A percentile compares a stretch with the other conserved stretches of the same genome.
phyloP scores from a whole-genome alignment of 2,329 filamentous ascomycete genomes.

The Huntiella abstrusa region DNA sequence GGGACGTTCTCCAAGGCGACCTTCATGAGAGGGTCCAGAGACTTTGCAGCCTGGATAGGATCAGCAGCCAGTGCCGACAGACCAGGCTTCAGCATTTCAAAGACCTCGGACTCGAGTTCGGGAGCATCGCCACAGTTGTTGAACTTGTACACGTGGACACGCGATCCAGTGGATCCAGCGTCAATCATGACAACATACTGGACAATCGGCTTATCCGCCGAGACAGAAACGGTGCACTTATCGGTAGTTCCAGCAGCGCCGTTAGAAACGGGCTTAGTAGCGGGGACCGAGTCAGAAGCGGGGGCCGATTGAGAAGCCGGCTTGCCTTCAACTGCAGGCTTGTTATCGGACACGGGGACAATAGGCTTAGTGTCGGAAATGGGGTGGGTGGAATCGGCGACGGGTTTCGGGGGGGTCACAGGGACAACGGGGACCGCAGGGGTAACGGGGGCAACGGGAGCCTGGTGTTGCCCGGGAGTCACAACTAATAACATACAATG shows the following conservation, averaged over 20 bases:
- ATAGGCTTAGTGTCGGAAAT: background rate
- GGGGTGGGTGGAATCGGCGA: background rate
- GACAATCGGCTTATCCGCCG: slow-evolving; percentile 77
- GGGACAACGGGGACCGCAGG: slow-evolving; percentile 2
- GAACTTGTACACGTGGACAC: slow-evolving; percentile 94
- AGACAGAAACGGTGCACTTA: slow-evolving; percentile 67
- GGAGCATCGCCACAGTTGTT: slow-evolving; percentile 93
- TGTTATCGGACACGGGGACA: slow-evolving; percentile 4
- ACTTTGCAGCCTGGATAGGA: slow-evolving; percentile 72
- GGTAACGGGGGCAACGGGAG: slow-evolving; percentile 11
- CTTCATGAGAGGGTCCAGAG: slow-evolving; percentile 71
- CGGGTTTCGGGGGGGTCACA: slow-evolving; percentile 6
- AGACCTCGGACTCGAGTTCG: slow-evolving; percentile 79
- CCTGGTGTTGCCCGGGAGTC: slow-evolving; percentile 13
- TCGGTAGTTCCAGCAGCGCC: slow-evolving; percentile 41
- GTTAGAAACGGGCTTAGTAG: slow-evolving; percentile 23
- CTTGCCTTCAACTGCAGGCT: slow-evolving; percentile 9
- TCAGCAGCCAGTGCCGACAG: slow-evolving; percentile 77
- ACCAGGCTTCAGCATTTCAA: slow-evolving; percentile 80
- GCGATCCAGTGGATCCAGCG: slow-evolving; percentile 89
- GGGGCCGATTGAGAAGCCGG: slow-evolving; percentile 1
- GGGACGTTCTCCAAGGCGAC: slow-evolving; percentile 72
- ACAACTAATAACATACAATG: slow-evolving; percentile 1
- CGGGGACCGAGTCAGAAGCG: slow-evolving; percentile 4
- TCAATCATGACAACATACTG: slow-evolving; percentile 99